Evolutionary conservation across 2,329 filamentous ascomycete genomes (phyloP), one percentile per base, ranked within the genome.

Genomic region (Fusarium mundagurra): DNA sequence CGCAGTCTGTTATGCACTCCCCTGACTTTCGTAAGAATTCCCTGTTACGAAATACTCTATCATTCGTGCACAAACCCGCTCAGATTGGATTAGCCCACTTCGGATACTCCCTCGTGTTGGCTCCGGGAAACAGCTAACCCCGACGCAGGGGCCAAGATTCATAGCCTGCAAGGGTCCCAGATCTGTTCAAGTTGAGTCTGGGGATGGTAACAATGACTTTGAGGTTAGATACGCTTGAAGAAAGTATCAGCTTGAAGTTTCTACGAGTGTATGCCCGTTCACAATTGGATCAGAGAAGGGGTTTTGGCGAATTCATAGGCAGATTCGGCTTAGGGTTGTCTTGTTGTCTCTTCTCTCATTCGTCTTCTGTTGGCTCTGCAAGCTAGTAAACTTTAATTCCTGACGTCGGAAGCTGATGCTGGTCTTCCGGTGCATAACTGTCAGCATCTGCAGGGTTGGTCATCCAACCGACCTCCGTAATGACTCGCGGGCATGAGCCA

Each of bases 191-290:
- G n/a, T 27, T 16, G 2, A 17, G 24, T 39, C 51, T 54, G 18
- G 14, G 6, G 33, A 29, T n/a, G 1, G 10, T 13, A 22, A 3
- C 2, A 38, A 9, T 29, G 18, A 5, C 0, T n/a, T 13, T 17
- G 5, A 38, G 13, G 3, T 16, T 3, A 3, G 17, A 9, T 54
- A 11, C 10, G 14, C 24, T 8, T 4, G 1, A 5, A 8, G 0
- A 2, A 6, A 27, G n/a, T 3, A 20, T 36, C 13, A 0, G 16
- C 8, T 8, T 6, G 22, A 20, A 20, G 22, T 20, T 34, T n/a
- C 20, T n/a, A n/a, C n/a, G n/a, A n/a, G n/a, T n/a, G n/a, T n/a
- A n/a, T n/a, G n/a, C n/a, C n/a, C n/a, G n/a, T n/a, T n/a, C n/a
- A n/a, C n/a, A n/a, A n/a, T n/a, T n/a, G n/a, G n/a, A n/a, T n/a